Conservation (phyloP, 805 yeast species). For the Zygotorulaspora sp. region DNA sequence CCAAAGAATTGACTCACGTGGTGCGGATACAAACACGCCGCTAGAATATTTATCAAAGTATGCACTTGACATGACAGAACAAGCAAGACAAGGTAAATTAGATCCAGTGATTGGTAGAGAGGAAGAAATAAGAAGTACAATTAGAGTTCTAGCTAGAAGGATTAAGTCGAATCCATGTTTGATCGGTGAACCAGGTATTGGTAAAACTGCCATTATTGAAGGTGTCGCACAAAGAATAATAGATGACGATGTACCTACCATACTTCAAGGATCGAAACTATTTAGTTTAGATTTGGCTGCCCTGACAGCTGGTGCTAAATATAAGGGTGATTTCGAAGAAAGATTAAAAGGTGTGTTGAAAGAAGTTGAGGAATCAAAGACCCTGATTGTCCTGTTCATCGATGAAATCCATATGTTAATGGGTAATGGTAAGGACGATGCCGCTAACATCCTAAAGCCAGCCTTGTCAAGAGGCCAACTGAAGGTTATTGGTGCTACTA, state of each 20-base stretch:
- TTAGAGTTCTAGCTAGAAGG: conserved; percentile 93
- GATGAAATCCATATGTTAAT: conserved; percentile 99
- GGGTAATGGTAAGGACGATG: conserved; percentile 98
- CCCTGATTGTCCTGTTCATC: conserved; percentile 82
- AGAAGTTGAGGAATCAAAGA: conserved; percentile 85
- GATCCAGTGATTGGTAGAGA: conserved; percentile 99
- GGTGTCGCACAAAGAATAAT: conserved; percentile 97
- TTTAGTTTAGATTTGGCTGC: conserved; percentile 94
- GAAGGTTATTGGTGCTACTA: conserved; percentile 98
- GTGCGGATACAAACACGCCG: conserved; percentile 83
- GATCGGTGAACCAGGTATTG: conserved; percentile 99
- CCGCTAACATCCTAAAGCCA: conserved; percentile 94
- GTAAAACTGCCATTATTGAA: conserved; percentile 96
- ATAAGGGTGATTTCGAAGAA: conserved; percentile 98
- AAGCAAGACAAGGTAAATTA: conserved; percentile 88
- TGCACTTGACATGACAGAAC: conserved; percentile 89
- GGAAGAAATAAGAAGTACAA: conserved; percentile 94
- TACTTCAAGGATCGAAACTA: conserved; percentile 72
- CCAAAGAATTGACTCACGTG: conserved; percentile 87
- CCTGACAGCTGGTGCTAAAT: conserved; percentile 96
- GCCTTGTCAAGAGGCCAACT: conserved; percentile 94
- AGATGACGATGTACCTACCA: conserved; percentile 91
- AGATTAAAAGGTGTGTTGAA: conserved; percentile 93
- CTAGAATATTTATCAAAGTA: conserved; percentile 83
- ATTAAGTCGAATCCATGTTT: conserved; percentile 94